These are phyloP conservation scores for Podila minutissima DNA, from an alignment of 192 early-diverging fungal genomes.

Conservation along the genomic window DNA sequence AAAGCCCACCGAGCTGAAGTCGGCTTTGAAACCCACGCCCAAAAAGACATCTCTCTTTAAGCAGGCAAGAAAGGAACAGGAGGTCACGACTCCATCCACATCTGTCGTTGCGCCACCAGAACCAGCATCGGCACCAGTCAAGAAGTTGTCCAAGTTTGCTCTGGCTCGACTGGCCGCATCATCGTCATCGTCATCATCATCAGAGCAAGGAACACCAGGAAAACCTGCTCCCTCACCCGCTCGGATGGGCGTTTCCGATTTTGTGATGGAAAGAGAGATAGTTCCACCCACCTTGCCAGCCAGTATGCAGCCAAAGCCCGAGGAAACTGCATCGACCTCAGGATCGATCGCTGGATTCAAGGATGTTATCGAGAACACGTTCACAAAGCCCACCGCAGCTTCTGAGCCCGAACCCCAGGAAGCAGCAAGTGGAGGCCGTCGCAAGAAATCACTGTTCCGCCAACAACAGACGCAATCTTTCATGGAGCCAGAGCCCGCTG, in stretches of 20 bases:
- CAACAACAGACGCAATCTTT: not conserved
- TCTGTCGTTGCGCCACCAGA: not conserved
- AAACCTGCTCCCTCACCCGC: slow-evolving; percentile 3
- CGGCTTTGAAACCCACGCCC: slow-evolving; percentile 25
- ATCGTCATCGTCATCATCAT: not conserved
- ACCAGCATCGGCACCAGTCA: not conserved
- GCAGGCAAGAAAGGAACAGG: slow-evolving; percentile 13
- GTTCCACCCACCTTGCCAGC: not conserved
- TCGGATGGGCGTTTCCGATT: slow-evolving; percentile 24
- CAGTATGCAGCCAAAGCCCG: not conserved
- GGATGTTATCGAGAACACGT: slow-evolving; percentile 7
- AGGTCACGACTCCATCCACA: not conserved
- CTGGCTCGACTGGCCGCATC: slow-evolving; percentile 27
- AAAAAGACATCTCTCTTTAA: slow-evolving; percentile 35
- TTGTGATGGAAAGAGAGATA: slow-evolving; percentile 20
- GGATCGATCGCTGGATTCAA: slow-evolving; percentile 5
- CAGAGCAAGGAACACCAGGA: not conserved
- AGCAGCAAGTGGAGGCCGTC: not conserved
- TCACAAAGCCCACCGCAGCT: slow-evolving; percentile 15
- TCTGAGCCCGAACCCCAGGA: not conserved
- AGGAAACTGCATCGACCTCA: not conserved
- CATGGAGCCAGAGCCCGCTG: slow-evolving; percentile 31
- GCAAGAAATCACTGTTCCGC: slow-evolving; percentile 34
- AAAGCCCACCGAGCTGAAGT: slow-evolving; percentile 27
- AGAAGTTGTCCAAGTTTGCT: slow-evolving; percentile 46